phyloP scores from a whole-genome alignment of 768 basidiomycete species.

The Panaeolus papilionaceus region DNA sequence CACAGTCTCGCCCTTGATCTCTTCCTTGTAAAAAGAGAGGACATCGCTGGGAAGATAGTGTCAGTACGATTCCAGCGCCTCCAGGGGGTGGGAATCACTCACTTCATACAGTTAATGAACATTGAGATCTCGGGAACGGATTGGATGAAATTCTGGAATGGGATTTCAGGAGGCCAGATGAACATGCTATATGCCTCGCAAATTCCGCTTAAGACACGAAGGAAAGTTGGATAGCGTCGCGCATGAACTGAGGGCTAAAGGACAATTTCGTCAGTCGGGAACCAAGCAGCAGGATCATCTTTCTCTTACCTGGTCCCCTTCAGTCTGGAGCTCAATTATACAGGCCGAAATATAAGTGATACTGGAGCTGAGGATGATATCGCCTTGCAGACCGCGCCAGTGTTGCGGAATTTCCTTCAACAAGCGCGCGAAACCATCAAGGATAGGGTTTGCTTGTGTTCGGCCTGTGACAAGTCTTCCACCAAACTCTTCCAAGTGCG shows the following conservation, averaged over 20 bases:
- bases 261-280: not conserved
- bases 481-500: slow-evolving; percentile 40
- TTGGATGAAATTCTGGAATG: slow-evolving; percentile 40
- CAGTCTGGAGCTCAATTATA: slow-evolving; percentile 15
- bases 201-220: slow-evolving; percentile 38
- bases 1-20: slow-evolving; percentile 37
- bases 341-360: slow-evolving; percentile 12
- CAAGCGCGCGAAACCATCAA: slow-evolving; percentile 41
- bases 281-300: not conserved
- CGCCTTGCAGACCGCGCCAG: slow-evolving; percentile 7
- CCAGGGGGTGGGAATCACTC: slow-evolving; percentile 14
- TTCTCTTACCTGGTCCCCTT: slow-evolving; percentile 19
- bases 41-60: slow-evolving; percentile 38
- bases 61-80: not conserved
- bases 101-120: slow-evolving; percentile 45
- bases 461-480: slow-evolving; percentile 33
- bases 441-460: slow-evolving; percentile 35
- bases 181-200: slow-evolving; percentile 41
- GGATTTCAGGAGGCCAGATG: slow-evolving; percentile 40
- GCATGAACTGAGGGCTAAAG: slow-evolving; percentile 23
- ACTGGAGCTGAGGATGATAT: slow-evolving; percentile 17
- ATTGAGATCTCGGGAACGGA: slow-evolving; percentile 42
- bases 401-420: slow-evolving; percentile 33
- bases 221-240: slow-evolving; percentile 28
- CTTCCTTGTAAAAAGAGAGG: slow-evolving; percentile 50